Evolutionary conservation across 2,329 filamentous ascomycete genomes (phyloP).

Genomic region (Pyrenophora graminea): DNA sequence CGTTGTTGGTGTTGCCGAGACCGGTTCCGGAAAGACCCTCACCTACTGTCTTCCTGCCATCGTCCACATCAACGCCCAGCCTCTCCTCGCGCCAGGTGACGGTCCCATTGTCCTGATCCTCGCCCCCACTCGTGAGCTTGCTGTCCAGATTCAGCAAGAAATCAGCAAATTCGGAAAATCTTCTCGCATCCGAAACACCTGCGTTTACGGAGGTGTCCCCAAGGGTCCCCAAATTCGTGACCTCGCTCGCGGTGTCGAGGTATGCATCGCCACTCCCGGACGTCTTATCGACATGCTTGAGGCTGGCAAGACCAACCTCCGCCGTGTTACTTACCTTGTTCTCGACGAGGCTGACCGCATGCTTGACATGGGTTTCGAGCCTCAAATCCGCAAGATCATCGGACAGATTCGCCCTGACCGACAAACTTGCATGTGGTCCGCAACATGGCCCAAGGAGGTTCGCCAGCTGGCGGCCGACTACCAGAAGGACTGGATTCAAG

Average conservation of each 20-base stretch:
- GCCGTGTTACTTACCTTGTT: constrained; percentile 95
- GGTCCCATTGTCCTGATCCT: constrained; percentile 96
- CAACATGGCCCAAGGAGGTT: constrained; percentile 98
- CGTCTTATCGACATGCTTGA: constrained; percentile 99
- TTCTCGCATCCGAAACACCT: constrained; percentile 96
- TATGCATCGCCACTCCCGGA: constrained; percentile 96
- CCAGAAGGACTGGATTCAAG: constrained; percentile 94
- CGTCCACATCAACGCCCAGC: constrained; percentile 99
- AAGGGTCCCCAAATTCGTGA: constrained; percentile 97
- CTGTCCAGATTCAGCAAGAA: constrained; percentile 97
- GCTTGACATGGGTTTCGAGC: constrained; percentile 99
- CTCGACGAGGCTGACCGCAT: constrained; percentile 99
- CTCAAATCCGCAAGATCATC: constrained; percentile 98
- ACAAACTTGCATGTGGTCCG: constrained; percentile 99
- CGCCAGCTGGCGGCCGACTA: constrained; percentile 89
- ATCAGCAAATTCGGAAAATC: constrained; percentile 99
- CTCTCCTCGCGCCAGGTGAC: constrained; percentile 90
- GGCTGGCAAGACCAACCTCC: constrained; percentile 95
- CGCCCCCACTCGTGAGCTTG: constrained; percentile 94
- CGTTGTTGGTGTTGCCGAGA: constrained; percentile 98
- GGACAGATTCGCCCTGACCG: constrained; percentile 95
- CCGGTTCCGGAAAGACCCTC: constrained; percentile 97
- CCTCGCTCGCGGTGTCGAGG: constrained; percentile 91
- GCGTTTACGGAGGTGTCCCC: constrained; percentile 97
- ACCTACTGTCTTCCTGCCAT: constrained; percentile 98